phyloP scores from a whole-genome alignment of 2,329 filamentous ascomycete species.

The Colletotrichum horii region DNA sequence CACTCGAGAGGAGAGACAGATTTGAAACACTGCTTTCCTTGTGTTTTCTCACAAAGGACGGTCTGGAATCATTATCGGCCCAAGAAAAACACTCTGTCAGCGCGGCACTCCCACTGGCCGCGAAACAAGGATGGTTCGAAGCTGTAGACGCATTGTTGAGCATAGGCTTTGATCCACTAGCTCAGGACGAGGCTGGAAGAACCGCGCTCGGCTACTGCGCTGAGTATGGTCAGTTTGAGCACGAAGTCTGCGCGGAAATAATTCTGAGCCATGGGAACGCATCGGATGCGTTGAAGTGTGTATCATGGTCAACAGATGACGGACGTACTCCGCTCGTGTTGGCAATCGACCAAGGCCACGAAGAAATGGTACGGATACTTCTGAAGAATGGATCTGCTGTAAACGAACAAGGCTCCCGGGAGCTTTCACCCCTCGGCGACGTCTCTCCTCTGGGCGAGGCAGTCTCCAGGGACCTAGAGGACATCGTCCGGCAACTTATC shows the following conservation, averaged over 20 bases:
- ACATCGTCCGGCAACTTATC: no score
- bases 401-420: no score
- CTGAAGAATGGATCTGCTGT: neutral
- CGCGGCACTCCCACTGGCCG: neutral
- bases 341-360: neutral
- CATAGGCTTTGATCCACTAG: neutral
- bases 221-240: neutral
- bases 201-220: neutral
- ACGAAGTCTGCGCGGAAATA: neutral
- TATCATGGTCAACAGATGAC: neutral
- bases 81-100: fast-evolving
- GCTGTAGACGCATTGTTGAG: neutral
- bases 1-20: neutral
- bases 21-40: fast-evolving
- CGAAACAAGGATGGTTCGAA: neutral
- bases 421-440: no score
- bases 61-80: neutral
- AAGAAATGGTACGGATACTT: neutral
- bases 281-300: neutral
- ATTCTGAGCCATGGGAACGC: neutral
- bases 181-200: neutral
- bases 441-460: no score
- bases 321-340: neutral
- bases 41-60: neutral
- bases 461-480: no score